Percentiles rank a stretch among this genome's conserved stretches.
These are phyloP conservation scores for Oemleria cerasiformis DNA, from an alignment of 306 rosid species.

Conservation along the genomic window DNA sequence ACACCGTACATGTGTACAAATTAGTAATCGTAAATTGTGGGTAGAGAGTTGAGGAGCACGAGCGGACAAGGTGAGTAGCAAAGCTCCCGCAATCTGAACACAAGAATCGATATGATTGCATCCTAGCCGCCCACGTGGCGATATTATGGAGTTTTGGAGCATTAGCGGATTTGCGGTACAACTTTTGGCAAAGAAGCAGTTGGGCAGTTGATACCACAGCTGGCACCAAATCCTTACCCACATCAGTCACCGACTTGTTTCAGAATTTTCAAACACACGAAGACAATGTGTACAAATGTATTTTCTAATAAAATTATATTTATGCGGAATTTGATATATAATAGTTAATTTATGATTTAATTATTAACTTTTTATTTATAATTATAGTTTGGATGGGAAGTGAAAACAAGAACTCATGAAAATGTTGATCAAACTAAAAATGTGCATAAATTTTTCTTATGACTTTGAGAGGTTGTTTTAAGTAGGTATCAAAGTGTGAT, in stretches of 20 bases:
- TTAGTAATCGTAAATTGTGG: not conserved
- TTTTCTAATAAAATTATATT: not conserved
- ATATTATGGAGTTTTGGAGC: conserved; percentile 10
- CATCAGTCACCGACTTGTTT: conserved; percentile 37
- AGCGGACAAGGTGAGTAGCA: not conserved
- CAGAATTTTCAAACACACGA: not conserved
- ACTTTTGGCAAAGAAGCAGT: conserved; percentile 44
- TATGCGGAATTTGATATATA: no score
- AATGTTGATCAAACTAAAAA: no score
- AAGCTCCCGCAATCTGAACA: not conserved
- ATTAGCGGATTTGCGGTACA: conserved; percentile 5
- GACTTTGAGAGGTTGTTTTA: no score
- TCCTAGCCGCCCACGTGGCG: conserved; percentile 42
- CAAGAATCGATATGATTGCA: not conserved
- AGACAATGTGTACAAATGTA: not conserved
- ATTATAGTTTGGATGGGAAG: no score
- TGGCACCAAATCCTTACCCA: conserved; percentile 37
- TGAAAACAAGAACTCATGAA: no score
- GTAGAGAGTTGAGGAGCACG: not conserved
- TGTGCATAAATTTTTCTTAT: no score
- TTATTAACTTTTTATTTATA: no score
- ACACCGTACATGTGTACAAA: not conserved
- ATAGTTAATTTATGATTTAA: no score
- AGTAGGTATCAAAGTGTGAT: no score
- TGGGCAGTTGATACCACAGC: conserved; percentile 62